These are phyloP conservation scores for Rhododendron kiyosumense DNA, from an alignment of 148 eudicot genomes.

Conservation along the genomic window DNA sequence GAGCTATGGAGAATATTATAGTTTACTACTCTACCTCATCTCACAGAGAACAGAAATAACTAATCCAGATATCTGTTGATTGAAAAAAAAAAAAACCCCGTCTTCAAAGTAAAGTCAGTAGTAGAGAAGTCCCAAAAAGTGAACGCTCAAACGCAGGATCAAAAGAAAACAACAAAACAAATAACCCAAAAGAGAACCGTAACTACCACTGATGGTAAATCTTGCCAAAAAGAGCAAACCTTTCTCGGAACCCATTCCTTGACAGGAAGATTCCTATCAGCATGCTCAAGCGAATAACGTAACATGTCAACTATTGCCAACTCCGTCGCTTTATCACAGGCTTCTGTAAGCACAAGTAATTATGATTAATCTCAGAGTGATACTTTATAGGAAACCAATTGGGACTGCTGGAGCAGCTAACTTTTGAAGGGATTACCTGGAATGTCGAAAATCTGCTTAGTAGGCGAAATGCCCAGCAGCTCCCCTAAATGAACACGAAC, in stretches of 20 bases:
- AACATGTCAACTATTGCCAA: constrained; percentile 55
- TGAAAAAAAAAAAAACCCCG: no score
- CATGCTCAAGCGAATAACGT: constrained; percentile 60
- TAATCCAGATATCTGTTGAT: neutral
- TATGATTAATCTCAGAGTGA: neutral
- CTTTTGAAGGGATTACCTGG: constrained; percentile 44
- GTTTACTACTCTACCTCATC: neutral
- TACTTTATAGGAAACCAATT: constrained; percentile 2
- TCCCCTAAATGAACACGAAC: constrained; percentile 71
- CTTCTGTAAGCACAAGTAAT: constrained; percentile 38
- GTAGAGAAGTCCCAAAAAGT: neutral
- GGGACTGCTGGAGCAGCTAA: neutral
- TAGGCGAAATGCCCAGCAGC: constrained; percentile 66
- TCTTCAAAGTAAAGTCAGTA: neutral
- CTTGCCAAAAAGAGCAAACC: constrained; percentile 27
- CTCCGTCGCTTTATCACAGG: constrained; percentile 43
- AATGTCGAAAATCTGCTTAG: constrained; percentile 74
- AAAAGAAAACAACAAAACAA: neutral
- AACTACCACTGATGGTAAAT: neutral
- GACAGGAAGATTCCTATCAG: constrained; percentile 66
- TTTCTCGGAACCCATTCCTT: constrained; percentile 29
- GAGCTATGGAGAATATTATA: neutral
- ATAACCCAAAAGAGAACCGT: neutral
- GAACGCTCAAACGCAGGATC: neutral
- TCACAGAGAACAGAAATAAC: neutral